Percentiles rank a stretch among this genome's conserved stretches.
phyloP scores from a whole-genome alignment of 148 eudicot genomes.

The Vaccinium myrtillus region DNA sequence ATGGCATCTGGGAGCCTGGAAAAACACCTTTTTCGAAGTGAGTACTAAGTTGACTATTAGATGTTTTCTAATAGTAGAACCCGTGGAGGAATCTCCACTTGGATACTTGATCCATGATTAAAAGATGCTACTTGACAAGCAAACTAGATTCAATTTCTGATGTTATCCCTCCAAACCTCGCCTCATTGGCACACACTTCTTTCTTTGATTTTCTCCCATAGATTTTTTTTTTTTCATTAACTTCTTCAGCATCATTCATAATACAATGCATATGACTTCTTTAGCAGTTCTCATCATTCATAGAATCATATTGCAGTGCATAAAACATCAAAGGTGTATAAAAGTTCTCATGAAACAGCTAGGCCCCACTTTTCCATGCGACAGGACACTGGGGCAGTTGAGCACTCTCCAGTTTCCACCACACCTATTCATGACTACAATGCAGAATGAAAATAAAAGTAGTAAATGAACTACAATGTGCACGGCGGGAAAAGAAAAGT shows the following conservation, averaged over 20 bases:
- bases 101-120: neutral
- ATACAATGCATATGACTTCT: neutral
- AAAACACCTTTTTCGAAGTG: conserved; percentile 83
- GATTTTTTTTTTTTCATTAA: neutral
- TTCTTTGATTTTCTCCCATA: neutral
- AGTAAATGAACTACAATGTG: neutral
- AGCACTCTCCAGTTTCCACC: neutral
- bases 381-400: neutral
- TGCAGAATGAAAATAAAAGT: neutral
- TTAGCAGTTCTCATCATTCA: neutral
- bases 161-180: neutral
- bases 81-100: neutral
- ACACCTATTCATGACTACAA: neutral
- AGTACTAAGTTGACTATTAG: conserved; percentile 29
- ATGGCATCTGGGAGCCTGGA: conserved; percentile 87
- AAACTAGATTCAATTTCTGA: neutral
- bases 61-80: neutral
- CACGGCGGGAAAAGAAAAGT: neutral
- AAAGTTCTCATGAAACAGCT: neutral
- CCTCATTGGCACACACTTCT: no score
- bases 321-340: neutral
- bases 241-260: neutral
- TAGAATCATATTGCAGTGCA: neutral
- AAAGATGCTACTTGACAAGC: neutral
- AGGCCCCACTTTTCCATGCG: neutral